A percentile compares a stretch with the other conserved stretches of the same genome.
Evolutionary conservation across 805 yeast genomes (phyloP).

Genomic region (Metschnikowia kofuensis): DNA sequence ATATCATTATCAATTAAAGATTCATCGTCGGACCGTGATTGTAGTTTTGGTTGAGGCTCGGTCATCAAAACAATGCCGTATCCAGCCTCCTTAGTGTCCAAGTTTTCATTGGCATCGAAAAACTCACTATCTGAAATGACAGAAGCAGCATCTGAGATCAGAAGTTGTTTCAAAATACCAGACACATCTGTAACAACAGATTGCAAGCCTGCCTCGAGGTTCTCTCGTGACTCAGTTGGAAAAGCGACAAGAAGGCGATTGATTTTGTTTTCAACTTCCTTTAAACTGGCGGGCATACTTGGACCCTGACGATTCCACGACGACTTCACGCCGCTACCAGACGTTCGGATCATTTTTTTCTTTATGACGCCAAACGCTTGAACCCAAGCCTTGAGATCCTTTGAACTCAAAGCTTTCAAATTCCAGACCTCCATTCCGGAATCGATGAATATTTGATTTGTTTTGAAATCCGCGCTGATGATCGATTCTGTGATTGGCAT

Average conservation of each 20-base stretch:
- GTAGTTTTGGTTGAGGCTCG: constrained; percentile 9
- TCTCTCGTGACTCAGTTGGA: background rate
- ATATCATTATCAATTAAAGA: constrained; percentile 24
- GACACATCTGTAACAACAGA: background rate
- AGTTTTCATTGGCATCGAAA: constrained; percentile 65
- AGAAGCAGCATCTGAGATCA: constrained; percentile 25
- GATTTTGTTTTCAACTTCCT: constrained; percentile 5
- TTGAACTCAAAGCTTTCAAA: constrained; percentile 60
- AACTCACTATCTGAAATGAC: constrained; percentile 32
- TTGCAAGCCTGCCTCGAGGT: constrained; percentile 1
- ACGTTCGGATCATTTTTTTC: constrained; percentile 15
- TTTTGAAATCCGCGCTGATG: constrained; percentile 72
- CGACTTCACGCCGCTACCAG: background rate
- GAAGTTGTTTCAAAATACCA: constrained; percentile 3
- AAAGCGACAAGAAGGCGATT: background rate
- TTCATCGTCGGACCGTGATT: constrained; percentile 8
- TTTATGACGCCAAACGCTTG: constrained; percentile 65
- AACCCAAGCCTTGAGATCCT: constrained; percentile 80
- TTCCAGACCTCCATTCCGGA: constrained; percentile 96
- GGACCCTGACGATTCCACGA: background rate
- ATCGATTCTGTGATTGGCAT: constrained; percentile 83
- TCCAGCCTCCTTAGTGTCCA: constrained; percentile 28
- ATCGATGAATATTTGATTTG: constrained; percentile 73
- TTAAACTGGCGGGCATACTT: background rate
- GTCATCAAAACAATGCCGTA: constrained; percentile 55